Evolutionary conservation across 1,284 basidiomycete species (phyloP).

Genomic region (Microbotryum scabiosae): DNA sequence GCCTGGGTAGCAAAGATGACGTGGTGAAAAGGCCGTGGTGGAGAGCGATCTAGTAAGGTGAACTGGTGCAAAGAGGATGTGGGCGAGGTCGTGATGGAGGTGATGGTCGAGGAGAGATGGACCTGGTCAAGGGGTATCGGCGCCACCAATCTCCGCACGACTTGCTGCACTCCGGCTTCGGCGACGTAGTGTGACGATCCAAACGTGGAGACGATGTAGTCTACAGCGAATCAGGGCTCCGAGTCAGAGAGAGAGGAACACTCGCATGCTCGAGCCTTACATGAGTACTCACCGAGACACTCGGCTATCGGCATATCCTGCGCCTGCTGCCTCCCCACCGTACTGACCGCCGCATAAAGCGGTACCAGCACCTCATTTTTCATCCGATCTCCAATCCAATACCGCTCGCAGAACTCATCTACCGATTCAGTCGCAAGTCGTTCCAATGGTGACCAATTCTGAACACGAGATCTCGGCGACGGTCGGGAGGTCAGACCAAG

Average conservation of each 20-base stretch:
- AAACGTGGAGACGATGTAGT: conserved; percentile 56
- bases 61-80: background rate
- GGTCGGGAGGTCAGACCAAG: conserved; percentile 1
- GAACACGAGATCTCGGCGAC: too few relatives aligned
- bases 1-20: conserved; percentile 64
- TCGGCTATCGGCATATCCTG: conserved; percentile 54
- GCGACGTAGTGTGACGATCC: conserved; percentile 56
- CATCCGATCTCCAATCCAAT: conserved; percentile 49
- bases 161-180: conserved; percentile 48
- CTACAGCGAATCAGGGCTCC: conserved; percentile 36
- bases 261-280: background rate
- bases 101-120: conserved; percentile 51
- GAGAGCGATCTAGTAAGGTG: too few relatives aligned
- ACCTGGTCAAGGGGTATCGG: conserved; percentile 44
- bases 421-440: conserved; percentile 13
- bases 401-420: conserved; percentile 2
- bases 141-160: conserved; percentile 46
- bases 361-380: conserved; percentile 51
- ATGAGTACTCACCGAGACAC: conserved; percentile 48
- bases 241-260: background rate
- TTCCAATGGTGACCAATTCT: background rate
- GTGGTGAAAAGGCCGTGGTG: conserved; percentile 47
- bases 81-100: conserved; percentile 39
- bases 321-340: conserved; percentile 49
- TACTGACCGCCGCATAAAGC: conserved; percentile 64